Evolutionary conservation across 2,329 filamentous ascomycete species (phyloP), one percentile per base, ranked within the genome.

Genomic region (Huntiella omanensis): DNA sequence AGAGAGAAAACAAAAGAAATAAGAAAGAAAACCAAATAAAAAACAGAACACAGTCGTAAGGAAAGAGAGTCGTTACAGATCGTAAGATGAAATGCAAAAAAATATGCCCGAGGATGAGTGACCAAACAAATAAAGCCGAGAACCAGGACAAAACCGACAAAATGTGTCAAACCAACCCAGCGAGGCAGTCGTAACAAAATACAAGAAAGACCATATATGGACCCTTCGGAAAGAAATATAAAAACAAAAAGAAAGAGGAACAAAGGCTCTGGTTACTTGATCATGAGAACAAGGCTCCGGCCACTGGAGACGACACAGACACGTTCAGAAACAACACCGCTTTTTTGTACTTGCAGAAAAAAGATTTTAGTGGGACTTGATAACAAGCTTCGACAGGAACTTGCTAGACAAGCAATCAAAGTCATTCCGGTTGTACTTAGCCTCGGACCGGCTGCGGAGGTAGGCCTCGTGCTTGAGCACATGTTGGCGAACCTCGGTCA

Each of bases 401-500:
- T 95, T 96, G 70, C 94, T 95, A 45, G 87, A 93, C 59, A 96
- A 65, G 51, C 80, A 91, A 67, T 96, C 88, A 59, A 95, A 96
- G 67, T 96, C 84, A 56, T 80, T 75, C 55, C 83, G 78, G 66
- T 94, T 82, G 62, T 94, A 96, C 63, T 80, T 84, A 57, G 81
- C 76, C 49, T 80, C 77, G 54, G 75, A 73, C 55, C 88, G 83
- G 51, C 77, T 77, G 57, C 84, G 79, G 51, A 96, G 73, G 63
- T 95, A 96, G 47, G 75, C 69, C 66, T 95, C 87, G 67, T 95
- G 83, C 76, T 91, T 87, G 58, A 81, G 77, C 51, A 96, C 84
- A 65, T 95, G 86, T 53, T 83, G 76, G 59, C 83, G 79, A 56
- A 96, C 87, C 71, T 96, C 87, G 17, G 85, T 94, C 84, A 96